Conservation (phyloP, 2,329 filamentous ascomycete genomes). For the Teratosphaeria viscida region DNA sequence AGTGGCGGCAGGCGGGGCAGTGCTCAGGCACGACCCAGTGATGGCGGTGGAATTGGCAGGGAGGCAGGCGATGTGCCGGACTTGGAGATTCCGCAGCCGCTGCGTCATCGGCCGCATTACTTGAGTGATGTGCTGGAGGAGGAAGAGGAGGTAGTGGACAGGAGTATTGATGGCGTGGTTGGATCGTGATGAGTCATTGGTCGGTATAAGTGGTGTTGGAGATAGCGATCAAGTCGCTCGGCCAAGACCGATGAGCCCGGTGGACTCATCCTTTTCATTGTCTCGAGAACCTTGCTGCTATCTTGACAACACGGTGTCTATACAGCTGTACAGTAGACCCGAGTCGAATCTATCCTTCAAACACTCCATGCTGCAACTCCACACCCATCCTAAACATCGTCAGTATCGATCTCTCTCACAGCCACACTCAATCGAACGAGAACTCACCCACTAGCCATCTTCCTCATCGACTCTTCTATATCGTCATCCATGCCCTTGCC, state of each 20-base stretch:
- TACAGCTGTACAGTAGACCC: background rate
- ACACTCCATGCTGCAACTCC: constrained; percentile 78
- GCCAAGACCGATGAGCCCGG: background rate
- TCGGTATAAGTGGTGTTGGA: background rate
- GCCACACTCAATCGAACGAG: background rate
- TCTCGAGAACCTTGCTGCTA: background rate
- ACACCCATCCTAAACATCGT: constrained; percentile 61
- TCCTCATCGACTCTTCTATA: constrained; percentile 76
- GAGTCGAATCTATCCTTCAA: constrained; percentile 55
- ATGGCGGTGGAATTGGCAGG: background rate
- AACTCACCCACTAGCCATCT: constrained; percentile 56
- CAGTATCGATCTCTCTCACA: constrained; percentile 6
- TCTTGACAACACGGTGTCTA: background rate
- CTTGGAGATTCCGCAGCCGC: background rate
- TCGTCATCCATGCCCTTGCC: constrained; percentile 90
- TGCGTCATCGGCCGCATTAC: background rate
- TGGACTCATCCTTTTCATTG: background rate
- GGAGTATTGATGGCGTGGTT: background rate
- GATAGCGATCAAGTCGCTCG: background rate
- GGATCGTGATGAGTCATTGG: background rate
- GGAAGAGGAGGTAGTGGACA: background rate
- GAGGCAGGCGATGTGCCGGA: background rate
- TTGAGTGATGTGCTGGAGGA: background rate
- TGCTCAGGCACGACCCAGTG: background rate
- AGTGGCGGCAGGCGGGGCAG: background rate